Base-by-base conservation (phyloP, 2,329 filamentous ascomycete genomes). In the Aspergillus pseudoviridinutans region DNA sequence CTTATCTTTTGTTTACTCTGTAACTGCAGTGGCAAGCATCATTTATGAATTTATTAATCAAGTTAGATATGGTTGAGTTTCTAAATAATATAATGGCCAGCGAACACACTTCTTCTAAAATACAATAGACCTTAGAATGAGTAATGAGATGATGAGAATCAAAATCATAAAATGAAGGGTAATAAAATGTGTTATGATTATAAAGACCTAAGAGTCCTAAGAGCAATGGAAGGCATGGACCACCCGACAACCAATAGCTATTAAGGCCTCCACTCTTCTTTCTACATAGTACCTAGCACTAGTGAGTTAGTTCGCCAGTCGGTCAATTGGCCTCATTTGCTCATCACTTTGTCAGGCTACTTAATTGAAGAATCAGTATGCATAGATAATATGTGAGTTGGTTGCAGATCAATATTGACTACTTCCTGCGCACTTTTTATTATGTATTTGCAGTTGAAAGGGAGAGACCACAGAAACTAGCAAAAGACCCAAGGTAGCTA, bases 281-380 rank as follows among this genome's bases (percentile, higher is more conserved):
- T 7, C 32, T 17, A 35, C 4, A 35, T 35, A 35, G 32, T 17
- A 35, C 14, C 32, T 35, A 55, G 28, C 49, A 50, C 47, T 29
- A 28, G 27, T 49, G 50, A 29, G 42, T 57, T 55, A 28, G 54
- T 53, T 52, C 50, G 52, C 20, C 12, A 20, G 22, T 64, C 57
- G 58, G 61, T 56, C 62, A 54, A 58, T 66, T 61, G 56, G 59
- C 60, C 57, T 62, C 42, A 58, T 47, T 60, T 58, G 55, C 62
- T 51, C 54, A 52, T 61, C 28, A 12, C 10, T 29, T 29, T 29
- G 28, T 29, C 50, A 53, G 55, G 38, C 25, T 52, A 55, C 38
- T 32, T 35, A 32, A 46, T 47, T 57, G 32, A 53, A 42, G 51
- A 50, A 57, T 44, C 41, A 35, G 14, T 17, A 42, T 53, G 42